These are phyloP conservation scores for Trypethelium eluteriae DNA, from an alignment of 495 filamentous ascomycete genomes.

Conservation along the genomic window DNA sequence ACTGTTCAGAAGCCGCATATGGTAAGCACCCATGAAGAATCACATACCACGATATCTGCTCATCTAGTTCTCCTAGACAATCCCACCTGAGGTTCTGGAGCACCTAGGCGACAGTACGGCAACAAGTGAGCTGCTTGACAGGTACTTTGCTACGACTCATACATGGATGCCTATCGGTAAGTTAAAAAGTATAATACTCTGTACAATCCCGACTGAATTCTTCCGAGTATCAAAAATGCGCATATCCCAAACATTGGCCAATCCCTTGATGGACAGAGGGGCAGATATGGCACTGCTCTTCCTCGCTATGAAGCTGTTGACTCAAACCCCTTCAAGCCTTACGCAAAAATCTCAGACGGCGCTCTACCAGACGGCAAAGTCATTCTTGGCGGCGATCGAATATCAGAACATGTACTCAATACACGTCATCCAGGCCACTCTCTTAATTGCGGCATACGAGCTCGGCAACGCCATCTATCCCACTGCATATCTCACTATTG, in stretches of 20 bases:
- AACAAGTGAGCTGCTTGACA: constrained; percentile 15
- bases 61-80: not conserved
- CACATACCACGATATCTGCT: not conserved
- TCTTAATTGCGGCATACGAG: constrained; percentile 44
- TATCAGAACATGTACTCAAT: constrained; percentile 37
- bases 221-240: constrained; percentile 22
- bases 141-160: constrained; percentile 22
- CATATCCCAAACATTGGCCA: constrained; percentile 23
- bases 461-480: constrained; percentile 45
- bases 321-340: constrained; percentile 22
- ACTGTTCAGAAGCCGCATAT: constrained; percentile 20
- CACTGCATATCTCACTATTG: constrained; percentile 42
- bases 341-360: constrained; percentile 24
- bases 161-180: constrained; percentile 18
- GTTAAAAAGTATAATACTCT: not conserved
- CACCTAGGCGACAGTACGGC: constrained; percentile 17
- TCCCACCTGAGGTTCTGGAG: constrained; percentile 13
- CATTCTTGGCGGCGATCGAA: constrained; percentile 37
- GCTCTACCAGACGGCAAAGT: constrained; percentile 41
- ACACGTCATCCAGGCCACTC: constrained; percentile 38
- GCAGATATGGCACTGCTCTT: constrained; percentile 45
- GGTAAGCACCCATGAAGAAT: not conserved
- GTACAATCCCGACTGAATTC: not conserved
- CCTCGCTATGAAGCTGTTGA: constrained; percentile 45
- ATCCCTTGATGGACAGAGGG: constrained; percentile 38